Conservation (phyloP, 345 rosid species). For the Salix arbutifolia region DNA sequence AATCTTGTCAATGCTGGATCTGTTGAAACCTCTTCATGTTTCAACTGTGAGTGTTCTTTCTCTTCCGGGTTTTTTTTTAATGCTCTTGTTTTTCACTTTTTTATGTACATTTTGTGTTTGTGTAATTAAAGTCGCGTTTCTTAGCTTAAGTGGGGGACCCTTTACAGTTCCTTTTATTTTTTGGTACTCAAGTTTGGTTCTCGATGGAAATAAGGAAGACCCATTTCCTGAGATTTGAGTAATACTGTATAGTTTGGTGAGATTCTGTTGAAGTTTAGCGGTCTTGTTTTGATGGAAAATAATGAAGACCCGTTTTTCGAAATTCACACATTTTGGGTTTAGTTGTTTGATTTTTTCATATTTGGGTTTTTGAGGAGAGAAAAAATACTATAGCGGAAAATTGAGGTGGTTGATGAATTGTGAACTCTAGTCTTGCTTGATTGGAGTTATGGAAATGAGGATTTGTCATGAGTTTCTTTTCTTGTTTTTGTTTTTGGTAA, state of each 20-base stretch:
- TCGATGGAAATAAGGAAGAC: background rate
- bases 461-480: background rate
- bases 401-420: background rate
- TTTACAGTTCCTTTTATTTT: background rate
- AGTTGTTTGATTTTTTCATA: background rate
- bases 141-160: background rate
- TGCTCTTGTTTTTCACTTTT: background rate
- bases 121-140: background rate
- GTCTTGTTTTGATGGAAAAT: slow-evolving; percentile 4
- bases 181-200: background rate
- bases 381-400: background rate
- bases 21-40: slow-evolving; percentile 20
- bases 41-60: slow-evolving; percentile 22
- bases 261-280: background rate
- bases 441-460: background rate
- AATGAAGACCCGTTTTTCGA: background rate
- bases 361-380: background rate
- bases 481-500: background rate
- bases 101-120: background rate
- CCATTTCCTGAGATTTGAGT: background rate
- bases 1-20: slow-evolving; percentile 35
- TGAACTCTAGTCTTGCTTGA: background rate
- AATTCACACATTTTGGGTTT: slow-evolving; percentile 6
- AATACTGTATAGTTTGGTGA: background rate
- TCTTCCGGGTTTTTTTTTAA: background rate